Evolutionary conservation across 805 yeast species (phyloP), one percentile per base, ranked within the genome.

Genomic region (Lipomyces japonicus): DNA sequence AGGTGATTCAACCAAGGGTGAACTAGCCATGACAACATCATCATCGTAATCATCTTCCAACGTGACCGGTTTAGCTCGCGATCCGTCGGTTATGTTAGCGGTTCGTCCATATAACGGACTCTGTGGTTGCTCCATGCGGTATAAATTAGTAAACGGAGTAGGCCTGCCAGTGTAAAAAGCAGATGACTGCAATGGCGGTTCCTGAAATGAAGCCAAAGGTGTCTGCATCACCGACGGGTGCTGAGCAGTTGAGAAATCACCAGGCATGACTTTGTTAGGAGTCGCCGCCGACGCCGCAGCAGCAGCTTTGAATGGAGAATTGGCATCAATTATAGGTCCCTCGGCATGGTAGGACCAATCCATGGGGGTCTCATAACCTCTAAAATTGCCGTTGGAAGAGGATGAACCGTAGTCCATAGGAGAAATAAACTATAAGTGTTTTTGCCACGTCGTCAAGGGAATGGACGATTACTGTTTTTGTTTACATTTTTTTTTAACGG

Each of bases 331-430:
- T 14, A 9, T 44, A 21, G 52, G 55, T 5, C 57, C 58, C n/a
- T 38, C 48, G 21, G 37, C 10, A 16, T 25, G n/a, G 34, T 50
- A 54, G 12, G 42, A 7, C 18, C 38, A 54, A 19, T 54, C 58
- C 58, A 54, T 54, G 4, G 58, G 58, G 4, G 50, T 18, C n/a
- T 47, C 57, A 42, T 42, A 39, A 9, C 57, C 51, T n/a, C 57
- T 44, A 22, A 31, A 26, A 16, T 34, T 7, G 14, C 32, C 4
- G 35, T 38, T 23, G 19, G 38, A 30, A 3, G 31, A 44, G 12
- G 10, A 7, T 5, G 52, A 47, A 21, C 44, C 35, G 34, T 31
- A 48, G 37, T 48, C 49, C 50, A 41, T 44, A n/a, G n/a, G n/a
- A n/a, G n/a, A n/a, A n/a, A n/a, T n/a, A n/a, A n/a, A n/a, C n/a